Evolutionary conservation across 2,329 filamentous ascomycete species (phyloP).

Genomic region (Stachybotrys elegans): DNA sequence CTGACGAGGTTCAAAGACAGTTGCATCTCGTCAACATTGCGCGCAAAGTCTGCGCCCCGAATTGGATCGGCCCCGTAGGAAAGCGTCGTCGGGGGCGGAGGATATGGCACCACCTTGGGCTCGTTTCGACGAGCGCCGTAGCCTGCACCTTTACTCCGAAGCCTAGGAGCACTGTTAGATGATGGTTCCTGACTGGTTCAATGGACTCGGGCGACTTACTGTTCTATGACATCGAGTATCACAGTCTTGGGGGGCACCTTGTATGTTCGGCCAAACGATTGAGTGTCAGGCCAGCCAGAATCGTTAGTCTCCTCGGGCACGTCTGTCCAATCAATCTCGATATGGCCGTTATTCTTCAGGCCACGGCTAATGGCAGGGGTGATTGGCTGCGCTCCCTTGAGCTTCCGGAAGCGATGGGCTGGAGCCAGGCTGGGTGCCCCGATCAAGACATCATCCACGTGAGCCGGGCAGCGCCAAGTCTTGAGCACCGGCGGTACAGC

Average conservation of each 20-base stretch:
- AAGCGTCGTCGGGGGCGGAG: conserved; percentile 13
- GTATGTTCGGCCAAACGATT: conserved; percentile 60
- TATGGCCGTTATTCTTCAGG: conserved; percentile 63
- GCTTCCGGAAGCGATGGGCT: conserved; percentile 56
- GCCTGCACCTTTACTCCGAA: conserved; percentile 33
- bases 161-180: conserved; percentile 17
- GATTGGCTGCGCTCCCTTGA: conserved; percentile 50
- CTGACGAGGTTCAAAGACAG: conserved; percentile 59
- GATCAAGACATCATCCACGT: conserved; percentile 70
- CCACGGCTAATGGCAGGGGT: conserved; percentile 56
- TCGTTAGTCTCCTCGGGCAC: conserved; percentile 52
- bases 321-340: conserved; percentile 61
- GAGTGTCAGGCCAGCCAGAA: conserved; percentile 51
- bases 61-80: conserved; percentile 13
- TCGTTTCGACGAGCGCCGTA: conserved; percentile 26
- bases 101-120: conserved; percentile 22
- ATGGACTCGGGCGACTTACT: conserved; percentile 34
- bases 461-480: conserved; percentile 85
- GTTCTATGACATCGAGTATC: conserved; percentile 66
- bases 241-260: conserved; percentile 60
- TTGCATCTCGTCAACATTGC: conserved; percentile 58
- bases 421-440: conserved; percentile 54
- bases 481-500: conserved; percentile 71
- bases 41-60: conserved; percentile 31
- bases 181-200: conserved; percentile 3